Percentiles rank a stretch among this genome's conserved stretches.
Conservation (phyloP, 306 rosid genomes). For the Corylus americana region DNA sequence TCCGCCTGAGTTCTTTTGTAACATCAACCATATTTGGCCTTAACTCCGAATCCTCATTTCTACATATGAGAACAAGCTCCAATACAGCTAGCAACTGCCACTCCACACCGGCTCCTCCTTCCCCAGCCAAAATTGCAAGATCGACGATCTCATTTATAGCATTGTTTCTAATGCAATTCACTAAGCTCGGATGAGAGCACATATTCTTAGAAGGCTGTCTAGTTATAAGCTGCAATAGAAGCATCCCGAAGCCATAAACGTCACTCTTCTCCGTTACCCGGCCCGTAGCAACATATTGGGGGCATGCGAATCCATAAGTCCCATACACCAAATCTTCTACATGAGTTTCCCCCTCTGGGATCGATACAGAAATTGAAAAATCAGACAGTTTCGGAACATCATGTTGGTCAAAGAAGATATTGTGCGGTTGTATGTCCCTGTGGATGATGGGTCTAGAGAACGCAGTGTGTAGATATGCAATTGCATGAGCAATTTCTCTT, state of each 20-base stretch:
- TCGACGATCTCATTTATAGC: background rate
- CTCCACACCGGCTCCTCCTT: background rate
- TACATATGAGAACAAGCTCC: background rate
- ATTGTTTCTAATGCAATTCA: no score
- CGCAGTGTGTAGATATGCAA: background rate
- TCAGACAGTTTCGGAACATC: background rate
- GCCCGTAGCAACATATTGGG: background rate
- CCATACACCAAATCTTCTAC: background rate
- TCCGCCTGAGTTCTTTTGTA: background rate
- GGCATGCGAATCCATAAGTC: background rate
- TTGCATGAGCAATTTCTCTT: background rate
- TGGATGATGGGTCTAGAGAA: slow-evolving; percentile 11
- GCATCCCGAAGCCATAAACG: slow-evolving; percentile 14
- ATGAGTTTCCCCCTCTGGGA: slow-evolving; percentile 9
- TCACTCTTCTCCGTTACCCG: background rate
- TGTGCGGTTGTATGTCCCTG: background rate
- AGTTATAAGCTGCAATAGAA: background rate
- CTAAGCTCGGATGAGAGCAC: background rate
- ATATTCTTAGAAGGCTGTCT: background rate
- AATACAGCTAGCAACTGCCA: background rate
- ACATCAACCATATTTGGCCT: background rate
- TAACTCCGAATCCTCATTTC: background rate
- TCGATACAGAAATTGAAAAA: slow-evolving; percentile 12
- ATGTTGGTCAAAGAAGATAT: slow-evolving; percentile 13
- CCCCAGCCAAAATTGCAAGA: background rate